phyloP scores from a whole-genome alignment of 768 basidiomycete species.

The Brasilioporus rufonigricans region DNA sequence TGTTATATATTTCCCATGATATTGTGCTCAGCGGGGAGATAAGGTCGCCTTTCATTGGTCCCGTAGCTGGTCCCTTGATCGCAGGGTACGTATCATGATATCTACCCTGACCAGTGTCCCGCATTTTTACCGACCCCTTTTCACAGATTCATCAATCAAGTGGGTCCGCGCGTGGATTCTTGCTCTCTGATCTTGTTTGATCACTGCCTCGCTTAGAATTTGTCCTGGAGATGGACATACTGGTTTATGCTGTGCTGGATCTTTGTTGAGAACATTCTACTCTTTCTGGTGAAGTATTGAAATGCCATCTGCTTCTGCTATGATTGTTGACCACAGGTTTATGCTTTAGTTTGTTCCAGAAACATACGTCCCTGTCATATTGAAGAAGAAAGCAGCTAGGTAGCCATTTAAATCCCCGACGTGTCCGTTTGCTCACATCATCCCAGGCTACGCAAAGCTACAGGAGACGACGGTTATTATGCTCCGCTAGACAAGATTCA shows the following conservation, averaged over 20 bases:
- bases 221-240: constrained; percentile 78
- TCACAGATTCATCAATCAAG: constrained; percentile 67
- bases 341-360: constrained; percentile 62
- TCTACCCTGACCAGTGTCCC: not conserved
- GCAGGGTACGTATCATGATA: constrained; percentile 45
- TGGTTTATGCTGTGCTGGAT: constrained; percentile 70
- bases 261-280: constrained; percentile 46
- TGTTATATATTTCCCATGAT: not conserved
- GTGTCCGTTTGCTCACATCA: not conserved
- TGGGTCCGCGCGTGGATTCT: constrained; percentile 19
- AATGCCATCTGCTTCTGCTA: no score
- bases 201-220: constrained; percentile 36
- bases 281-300: constrained; percentile 46
- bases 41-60: constrained; percentile 53
- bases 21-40: not conserved
- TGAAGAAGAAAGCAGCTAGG: constrained; percentile 58
- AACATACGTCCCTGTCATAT: constrained; percentile 62
- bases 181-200: constrained; percentile 1
- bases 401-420: constrained; percentile 17
- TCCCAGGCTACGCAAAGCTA: constrained; percentile 47
- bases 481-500: constrained; percentile 58
- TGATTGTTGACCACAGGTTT: not conserved
- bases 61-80: constrained; percentile 54
- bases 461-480: constrained; percentile 52
- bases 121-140: not conserved